phyloP scores from a whole-genome alignment of 805 yeast species.

The Metschnikowia anglica region DNA sequence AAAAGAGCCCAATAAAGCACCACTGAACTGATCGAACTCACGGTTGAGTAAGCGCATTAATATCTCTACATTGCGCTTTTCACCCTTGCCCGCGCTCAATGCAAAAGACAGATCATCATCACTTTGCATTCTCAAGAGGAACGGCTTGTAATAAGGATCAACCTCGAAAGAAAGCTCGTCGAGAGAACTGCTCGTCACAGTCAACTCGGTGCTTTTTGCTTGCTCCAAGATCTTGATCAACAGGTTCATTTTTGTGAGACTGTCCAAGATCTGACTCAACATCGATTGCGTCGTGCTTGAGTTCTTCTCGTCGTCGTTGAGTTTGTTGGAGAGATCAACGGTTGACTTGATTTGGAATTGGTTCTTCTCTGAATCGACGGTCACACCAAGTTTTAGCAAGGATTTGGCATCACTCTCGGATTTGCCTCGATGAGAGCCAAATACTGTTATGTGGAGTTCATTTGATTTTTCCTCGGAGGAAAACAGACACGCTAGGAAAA shows the following conservation, averaged over 20 bases:
- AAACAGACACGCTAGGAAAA: slow-evolving; percentile 33
- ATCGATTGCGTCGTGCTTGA: slow-evolving; percentile 15
- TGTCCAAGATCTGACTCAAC: slow-evolving; percentile 29
- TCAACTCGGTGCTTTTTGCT: slow-evolving; percentile 28
- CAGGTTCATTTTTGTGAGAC: slow-evolving; percentile 31
- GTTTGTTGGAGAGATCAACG: slow-evolving; percentile 27
- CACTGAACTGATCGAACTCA: slow-evolving; percentile 16
- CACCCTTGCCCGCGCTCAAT: slow-evolving; percentile 12
- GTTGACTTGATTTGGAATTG: slow-evolving; percentile 32
- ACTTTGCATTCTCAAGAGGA: slow-evolving; percentile 19
- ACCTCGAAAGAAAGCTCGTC: slow-evolving; percentile 31
- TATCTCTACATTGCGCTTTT: slow-evolving; percentile 18
- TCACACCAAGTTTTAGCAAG: slow-evolving; percentile 23
- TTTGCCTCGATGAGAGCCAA: slow-evolving; percentile 24
- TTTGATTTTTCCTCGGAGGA: slow-evolving; percentile 21
- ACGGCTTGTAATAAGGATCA: slow-evolving; percentile 23
- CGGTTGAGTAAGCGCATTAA: slow-evolving; percentile 26
- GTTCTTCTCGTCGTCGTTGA: slow-evolving; percentile 20
- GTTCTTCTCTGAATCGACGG: slow-evolving; percentile 22
- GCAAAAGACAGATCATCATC: slow-evolving; percentile 4
- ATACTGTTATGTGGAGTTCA: slow-evolving; percentile 27
- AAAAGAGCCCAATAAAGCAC: slow-evolving; percentile 32
- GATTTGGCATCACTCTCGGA: slow-evolving; percentile 16
- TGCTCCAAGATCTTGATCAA: slow-evolving; percentile 37
- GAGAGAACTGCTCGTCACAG: slow-evolving; percentile 28